phyloP scores from a whole-genome alignment of 257 asterid genomes.

The Solanum pimpinellifolium region DNA sequence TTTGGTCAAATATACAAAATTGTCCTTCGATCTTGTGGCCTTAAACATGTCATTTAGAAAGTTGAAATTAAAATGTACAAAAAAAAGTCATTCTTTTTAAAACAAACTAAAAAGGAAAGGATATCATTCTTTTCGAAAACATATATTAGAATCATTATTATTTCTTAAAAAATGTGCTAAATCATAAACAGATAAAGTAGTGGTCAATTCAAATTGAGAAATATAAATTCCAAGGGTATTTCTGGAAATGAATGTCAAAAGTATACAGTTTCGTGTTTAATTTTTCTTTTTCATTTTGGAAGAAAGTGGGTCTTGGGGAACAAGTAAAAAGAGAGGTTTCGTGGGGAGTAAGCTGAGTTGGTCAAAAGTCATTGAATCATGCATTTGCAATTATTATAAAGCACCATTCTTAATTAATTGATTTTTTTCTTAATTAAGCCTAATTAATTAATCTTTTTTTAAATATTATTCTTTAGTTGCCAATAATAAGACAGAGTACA shows the following conservation, averaged over 20 bases:
- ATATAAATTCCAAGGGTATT: not conserved
- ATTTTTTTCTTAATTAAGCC: not conserved
- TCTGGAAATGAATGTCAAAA: not conserved
- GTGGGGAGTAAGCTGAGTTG: not conserved
- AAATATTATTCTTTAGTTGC: not conserved
- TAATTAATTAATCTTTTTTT: not conserved
- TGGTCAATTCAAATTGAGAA: not conserved
- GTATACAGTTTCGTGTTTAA: not conserved
- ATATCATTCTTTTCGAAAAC: rapidly evolving
- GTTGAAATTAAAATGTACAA: too few relatives aligned
- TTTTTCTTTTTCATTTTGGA: not conserved
- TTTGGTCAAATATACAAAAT: too few relatives aligned
- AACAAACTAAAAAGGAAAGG: too few relatives aligned
- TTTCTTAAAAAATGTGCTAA: rapidly evolving
- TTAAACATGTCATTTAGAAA: too few relatives aligned
- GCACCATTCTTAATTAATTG: not conserved
- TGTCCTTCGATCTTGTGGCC: too few relatives aligned
- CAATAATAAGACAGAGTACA: not conserved
- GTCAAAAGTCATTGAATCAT: not conserved
- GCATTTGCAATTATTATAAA: not conserved
- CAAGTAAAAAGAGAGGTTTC: not conserved
- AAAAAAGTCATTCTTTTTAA: too few relatives aligned
- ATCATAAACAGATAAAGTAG: too few relatives aligned
- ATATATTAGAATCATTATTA: too few relatives aligned
- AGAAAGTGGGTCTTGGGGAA: not conserved